Percentiles rank a stretch among this genome's conserved stretches.
phyloP scores from a whole-genome alignment of 192 early-diverging fungal genomes.

The Coemansia sp. region DNA sequence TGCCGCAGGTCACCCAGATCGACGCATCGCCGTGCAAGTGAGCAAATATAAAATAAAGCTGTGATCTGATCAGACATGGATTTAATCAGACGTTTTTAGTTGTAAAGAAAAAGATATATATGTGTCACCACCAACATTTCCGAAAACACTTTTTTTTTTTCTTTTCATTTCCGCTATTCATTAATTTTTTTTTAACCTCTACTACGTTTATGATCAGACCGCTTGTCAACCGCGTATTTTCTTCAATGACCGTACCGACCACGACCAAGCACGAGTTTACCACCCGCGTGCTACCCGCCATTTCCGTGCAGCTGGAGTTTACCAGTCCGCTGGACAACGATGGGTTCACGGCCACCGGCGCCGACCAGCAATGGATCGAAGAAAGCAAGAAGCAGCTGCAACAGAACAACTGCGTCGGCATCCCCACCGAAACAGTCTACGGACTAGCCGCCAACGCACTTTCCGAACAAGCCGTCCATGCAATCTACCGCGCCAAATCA shows the following conservation, averaged over 20 bases:
- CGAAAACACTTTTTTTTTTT: no score
- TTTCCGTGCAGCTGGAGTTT: slow-evolving; percentile 6
- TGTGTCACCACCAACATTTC: no score
- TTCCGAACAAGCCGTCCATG: slow-evolving; percentile 59
- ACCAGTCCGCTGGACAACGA: slow-evolving; percentile 33
- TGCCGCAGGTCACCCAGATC: slow-evolving; percentile 88
- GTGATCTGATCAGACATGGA: no score
- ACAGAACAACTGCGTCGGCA: slow-evolving; percentile 69
- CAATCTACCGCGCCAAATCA: slow-evolving; percentile 85
- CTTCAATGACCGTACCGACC: neutral
- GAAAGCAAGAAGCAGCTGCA: slow-evolving; percentile 61
- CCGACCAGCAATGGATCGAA: slow-evolving; percentile 30
- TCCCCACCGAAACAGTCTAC: slow-evolving; percentile 99
- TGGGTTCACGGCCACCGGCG: slow-evolving; percentile 11
- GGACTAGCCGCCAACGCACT: slow-evolving; percentile 92
- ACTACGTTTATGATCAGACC: neutral
- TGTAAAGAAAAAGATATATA: no score
- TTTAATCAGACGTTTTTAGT: no score
- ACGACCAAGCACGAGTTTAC: neutral
- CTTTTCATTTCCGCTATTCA: no score
- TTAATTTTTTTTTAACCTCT: neutral
- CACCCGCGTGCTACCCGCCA: slow-evolving; percentile 13
- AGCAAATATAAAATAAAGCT: neutral
- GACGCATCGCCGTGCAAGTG: slow-evolving; percentile 70
- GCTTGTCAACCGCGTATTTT: neutral